Percentiles rank a stretch among this genome's conserved stretches.
Evolutionary conservation across 352 stramenopile species (phyloP).

Genomic region (Nothophytophthora sp.): DNA sequence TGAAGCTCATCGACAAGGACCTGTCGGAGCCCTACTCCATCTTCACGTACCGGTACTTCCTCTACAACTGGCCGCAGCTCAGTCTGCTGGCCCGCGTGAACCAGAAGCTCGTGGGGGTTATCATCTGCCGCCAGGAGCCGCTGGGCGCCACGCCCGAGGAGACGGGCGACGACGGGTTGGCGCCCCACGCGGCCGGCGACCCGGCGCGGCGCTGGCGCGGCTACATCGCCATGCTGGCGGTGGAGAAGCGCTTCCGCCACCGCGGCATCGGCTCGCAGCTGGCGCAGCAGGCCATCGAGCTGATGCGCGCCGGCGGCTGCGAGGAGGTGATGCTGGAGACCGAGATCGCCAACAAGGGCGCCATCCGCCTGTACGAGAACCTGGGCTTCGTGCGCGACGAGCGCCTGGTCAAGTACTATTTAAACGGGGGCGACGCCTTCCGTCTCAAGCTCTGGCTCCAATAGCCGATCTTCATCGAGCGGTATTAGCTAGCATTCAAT

Average conservation of each 20-base stretch:
- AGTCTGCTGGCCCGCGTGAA: conserved; percentile 88
- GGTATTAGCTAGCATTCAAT: background rate
- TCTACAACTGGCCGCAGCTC: conserved; percentile 94
- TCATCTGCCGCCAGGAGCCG: conserved; percentile 92
- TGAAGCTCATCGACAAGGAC: conserved; percentile 94
- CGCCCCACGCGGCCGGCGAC: conserved; percentile 10
- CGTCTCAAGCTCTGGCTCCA: conserved; percentile 92
- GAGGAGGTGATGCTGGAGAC: conserved; percentile 94
- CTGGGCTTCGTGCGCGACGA: conserved; percentile 94
- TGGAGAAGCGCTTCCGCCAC: conserved; percentile 90
- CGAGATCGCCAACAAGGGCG: conserved; percentile 91
- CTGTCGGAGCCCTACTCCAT: conserved; percentile 96
- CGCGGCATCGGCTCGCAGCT: conserved; percentile 92
- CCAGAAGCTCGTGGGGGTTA: conserved; percentile 89
- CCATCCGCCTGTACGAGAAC: conserved; percentile 94
- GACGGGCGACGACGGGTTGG: conserved; percentile 25
- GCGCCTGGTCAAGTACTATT: conserved; percentile 94
- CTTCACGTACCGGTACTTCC: conserved; percentile 97
- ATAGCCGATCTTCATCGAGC: conserved; percentile 11
- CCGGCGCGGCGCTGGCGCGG: conserved; percentile 60
- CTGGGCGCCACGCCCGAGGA: conserved; percentile 65
- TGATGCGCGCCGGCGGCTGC: conserved; percentile 82
- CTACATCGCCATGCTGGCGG: conserved; percentile 96
- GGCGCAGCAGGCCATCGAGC: conserved; percentile 85
- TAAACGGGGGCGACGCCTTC: conserved; percentile 95